Percentiles rank a stretch among this genome's conserved stretches.
Conservation (phyloP, 1,284 basidiomycete genomes). For the Rhodotorula sp. region DNA sequence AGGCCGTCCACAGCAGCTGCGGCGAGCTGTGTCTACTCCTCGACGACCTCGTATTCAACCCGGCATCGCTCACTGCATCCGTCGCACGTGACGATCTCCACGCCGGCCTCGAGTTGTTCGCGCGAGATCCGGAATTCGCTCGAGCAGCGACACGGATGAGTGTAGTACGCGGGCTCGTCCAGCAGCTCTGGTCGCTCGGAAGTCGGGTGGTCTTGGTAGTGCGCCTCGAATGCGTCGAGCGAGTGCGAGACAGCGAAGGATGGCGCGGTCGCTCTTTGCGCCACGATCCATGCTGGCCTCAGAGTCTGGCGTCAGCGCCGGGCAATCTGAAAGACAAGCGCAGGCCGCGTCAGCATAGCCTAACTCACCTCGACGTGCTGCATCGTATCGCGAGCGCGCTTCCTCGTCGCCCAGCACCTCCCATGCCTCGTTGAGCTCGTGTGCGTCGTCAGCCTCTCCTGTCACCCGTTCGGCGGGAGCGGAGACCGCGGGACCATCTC, state of each 20-base stretch:
- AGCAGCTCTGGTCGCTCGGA: constrained; percentile 2
- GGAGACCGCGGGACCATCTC: too few relatives aligned
- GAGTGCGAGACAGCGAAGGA: constrained; percentile 25
- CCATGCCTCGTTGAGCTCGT: constrained; percentile 49
- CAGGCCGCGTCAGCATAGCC: constrained; percentile 22
- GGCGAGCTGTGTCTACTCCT: constrained; percentile 37
- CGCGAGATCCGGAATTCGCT: constrained; percentile 48
- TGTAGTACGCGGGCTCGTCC: constrained; percentile 47
- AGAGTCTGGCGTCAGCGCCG: too few relatives aligned
- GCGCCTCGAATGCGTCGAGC: constrained; percentile 36
- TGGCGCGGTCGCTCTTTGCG: constrained; percentile 5
- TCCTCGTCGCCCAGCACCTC: constrained; percentile 47
- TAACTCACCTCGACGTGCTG: constrained; percentile 5
- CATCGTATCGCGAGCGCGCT: constrained; percentile 30
- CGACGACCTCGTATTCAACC: constrained; percentile 52
- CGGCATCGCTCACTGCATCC: constrained; percentile 54
- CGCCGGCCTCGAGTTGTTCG: constrained; percentile 51
- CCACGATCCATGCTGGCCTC: background rate
- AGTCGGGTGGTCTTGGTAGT: constrained; percentile 11
- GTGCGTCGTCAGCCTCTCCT: background rate
- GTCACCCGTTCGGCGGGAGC: background rate
- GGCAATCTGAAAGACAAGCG: background rate
- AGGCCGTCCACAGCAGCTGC: background rate
- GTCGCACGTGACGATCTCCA: constrained; percentile 52
- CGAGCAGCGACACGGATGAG: constrained; percentile 52